Evolutionary conservation across 495 filamentous ascomycete genomes (phyloP).

Genomic region (Glarea lozoyensis): DNA sequence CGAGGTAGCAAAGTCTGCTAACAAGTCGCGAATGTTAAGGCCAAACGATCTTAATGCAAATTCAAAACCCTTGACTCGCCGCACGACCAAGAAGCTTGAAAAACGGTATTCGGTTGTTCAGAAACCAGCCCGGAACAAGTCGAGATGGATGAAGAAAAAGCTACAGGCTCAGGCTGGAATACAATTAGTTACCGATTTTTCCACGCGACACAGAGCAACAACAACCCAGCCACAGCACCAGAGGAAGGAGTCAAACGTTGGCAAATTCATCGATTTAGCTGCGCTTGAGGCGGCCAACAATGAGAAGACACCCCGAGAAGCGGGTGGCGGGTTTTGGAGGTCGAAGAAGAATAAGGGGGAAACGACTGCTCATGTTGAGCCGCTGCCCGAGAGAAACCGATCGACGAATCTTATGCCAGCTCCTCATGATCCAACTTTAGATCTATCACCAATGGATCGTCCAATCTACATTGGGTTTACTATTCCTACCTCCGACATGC

Average conservation of each 20-base stretch:
- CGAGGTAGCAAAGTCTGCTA: not conserved
- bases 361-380: not conserved
- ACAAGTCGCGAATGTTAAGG: slow-evolving; percentile 9
- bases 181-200: slow-evolving; percentile 48
- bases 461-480: slow-evolving; percentile 74
- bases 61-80: slow-evolving; percentile 5
- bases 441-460: slow-evolving; percentile 65
- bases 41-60: slow-evolving; percentile 7
- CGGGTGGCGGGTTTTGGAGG: slow-evolving; percentile 18
- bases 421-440: slow-evolving; percentile 26
- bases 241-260: slow-evolving; percentile 14
- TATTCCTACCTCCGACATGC: slow-evolving; percentile 51
- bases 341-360: slow-evolving; percentile 11
- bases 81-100: slow-evolving; percentile 7
- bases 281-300: slow-evolving; percentile 43
- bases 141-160: slow-evolving; percentile 38
- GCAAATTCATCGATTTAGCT: slow-evolving; percentile 38
- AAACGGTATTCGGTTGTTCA: slow-evolving; percentile 26
- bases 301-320: slow-evolving; percentile 18
- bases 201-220: slow-evolving; percentile 4
- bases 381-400: slow-evolving; percentile 20
- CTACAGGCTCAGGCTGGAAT: slow-evolving; percentile 53
- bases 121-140: slow-evolving; percentile 33
- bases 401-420: slow-evolving; percentile 17
- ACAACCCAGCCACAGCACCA: slow-evolving; percentile 9